A percentile compares a stretch with the other conserved stretches of the same genome.
Evolutionary conservation across 1,139 yeast genomes (phyloP).

Genomic region (Saccharomycopsis hybrid): DNA sequence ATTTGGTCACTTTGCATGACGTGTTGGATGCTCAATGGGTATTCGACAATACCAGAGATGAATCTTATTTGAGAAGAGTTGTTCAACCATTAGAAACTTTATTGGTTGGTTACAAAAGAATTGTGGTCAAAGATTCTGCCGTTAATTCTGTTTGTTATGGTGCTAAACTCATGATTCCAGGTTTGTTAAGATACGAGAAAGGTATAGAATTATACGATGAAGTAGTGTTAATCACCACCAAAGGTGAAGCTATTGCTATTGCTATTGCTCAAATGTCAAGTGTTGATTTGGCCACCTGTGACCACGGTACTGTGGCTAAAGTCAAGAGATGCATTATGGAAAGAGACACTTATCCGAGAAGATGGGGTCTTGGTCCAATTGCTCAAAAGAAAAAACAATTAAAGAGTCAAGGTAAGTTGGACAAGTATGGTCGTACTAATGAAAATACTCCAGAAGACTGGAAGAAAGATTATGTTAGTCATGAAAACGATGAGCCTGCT

Average conservation of each 20-base stretch:
- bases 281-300: conserved; percentile 92
- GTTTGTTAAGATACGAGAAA: conserved; percentile 93
- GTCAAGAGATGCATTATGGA: conserved; percentile 99
- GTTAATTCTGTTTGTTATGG: conserved; percentile 99
- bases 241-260: conserved; percentile 99
- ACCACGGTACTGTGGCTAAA: conserved; percentile 97
- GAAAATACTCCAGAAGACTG: conserved; percentile 91
- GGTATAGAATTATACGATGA: conserved; percentile 97
- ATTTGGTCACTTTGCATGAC: conserved; percentile 93
- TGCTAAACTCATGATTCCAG: conserved; percentile 98
- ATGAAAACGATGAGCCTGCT: conserved; percentile 50
- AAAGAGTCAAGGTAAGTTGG: conserved; percentile 96
- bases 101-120: conserved; percentile 90
- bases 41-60: conserved; percentile 96
- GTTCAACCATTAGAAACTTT: conserved; percentile 94
- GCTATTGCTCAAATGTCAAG: conserved; percentile 99
- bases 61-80: conserved; percentile 86
- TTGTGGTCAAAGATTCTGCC: conserved; percentile 96
- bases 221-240: conserved; percentile 95
- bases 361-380: conserved; percentile 99
- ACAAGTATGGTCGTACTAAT: conserved; percentile 87
- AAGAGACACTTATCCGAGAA: conserved; percentile 97
- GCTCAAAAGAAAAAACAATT: conserved; percentile 98
- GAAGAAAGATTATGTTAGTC: conserved; percentile 83
- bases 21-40: conserved; percentile 97